Conservation (phyloP, 805 yeast species). For the Yarrowia keelungensis region DNA sequence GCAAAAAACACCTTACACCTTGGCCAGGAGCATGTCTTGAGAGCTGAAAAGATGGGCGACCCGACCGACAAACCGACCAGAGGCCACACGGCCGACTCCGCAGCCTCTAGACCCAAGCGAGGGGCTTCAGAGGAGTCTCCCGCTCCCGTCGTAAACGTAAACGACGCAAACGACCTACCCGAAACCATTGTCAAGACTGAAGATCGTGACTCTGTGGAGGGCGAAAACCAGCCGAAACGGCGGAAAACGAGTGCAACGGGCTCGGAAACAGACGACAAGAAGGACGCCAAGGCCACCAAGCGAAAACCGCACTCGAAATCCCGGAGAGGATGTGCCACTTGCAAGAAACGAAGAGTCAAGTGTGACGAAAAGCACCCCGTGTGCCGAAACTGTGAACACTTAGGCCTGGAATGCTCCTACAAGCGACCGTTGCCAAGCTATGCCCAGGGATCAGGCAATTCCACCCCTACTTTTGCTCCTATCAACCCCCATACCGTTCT, state of each 20-base stretch:
- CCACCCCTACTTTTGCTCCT: constrained; percentile 17
- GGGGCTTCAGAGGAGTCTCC: not conserved
- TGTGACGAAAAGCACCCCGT: constrained; percentile 87
- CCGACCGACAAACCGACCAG: constrained; percentile 4
- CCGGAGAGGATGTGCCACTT: constrained; percentile 85
- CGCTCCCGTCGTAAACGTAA: constrained; percentile 35
- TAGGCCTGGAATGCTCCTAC: constrained; percentile 81
- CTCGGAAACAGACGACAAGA: constrained; percentile 33
- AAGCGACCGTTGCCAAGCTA: constrained; percentile 40
- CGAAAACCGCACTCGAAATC: constrained; percentile 90
- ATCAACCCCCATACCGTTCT: constrained; percentile 20
- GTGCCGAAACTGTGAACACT: constrained; percentile 78
- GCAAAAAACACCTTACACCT: not conserved
- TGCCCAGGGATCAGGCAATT: constrained; percentile 11
- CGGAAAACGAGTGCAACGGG: constrained; percentile 15
- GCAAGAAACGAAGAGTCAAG: constrained; percentile 88
- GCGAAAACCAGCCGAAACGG: constrained; percentile 4
- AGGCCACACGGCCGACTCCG: not conserved
- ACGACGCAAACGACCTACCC: constrained; percentile 31
- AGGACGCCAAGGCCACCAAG: constrained; percentile 51
- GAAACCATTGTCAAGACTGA: constrained; percentile 28
- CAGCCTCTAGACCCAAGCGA: constrained; percentile 1
- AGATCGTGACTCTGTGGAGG: constrained; percentile 23
- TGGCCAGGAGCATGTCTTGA: constrained; percentile 28
- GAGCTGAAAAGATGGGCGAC: constrained; percentile 13